phyloP scores from a whole-genome alignment of 768 basidiomycete genomes.

The Pisolithus microcarpus region DNA sequence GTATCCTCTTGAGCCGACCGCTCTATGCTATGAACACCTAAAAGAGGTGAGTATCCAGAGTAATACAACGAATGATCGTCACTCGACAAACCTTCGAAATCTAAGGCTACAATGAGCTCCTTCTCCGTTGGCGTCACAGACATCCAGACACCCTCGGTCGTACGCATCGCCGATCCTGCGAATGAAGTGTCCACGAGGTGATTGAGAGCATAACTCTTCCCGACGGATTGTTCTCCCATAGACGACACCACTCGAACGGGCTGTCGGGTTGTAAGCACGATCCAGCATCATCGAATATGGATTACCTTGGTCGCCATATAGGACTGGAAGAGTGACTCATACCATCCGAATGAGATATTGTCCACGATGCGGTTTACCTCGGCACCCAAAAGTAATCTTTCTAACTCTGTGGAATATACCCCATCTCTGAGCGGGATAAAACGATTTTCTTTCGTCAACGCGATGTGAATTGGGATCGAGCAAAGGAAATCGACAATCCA shows the following conservation, averaged over 20 bases:
- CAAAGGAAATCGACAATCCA: conserved; percentile 51
- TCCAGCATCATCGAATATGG: background rate
- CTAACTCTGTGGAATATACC: conserved; percentile 37
- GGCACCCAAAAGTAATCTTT: conserved; percentile 47
- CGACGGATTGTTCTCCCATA: conserved; percentile 56
- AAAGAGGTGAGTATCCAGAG: background rate
- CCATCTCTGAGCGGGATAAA: conserved; percentile 51
- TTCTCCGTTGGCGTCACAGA: conserved; percentile 48
- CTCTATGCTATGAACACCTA: conserved; percentile 49
- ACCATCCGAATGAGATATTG: conserved; percentile 46
- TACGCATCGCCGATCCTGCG: conserved; percentile 50
- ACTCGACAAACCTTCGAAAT: conserved; percentile 42
- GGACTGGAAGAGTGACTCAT: conserved; percentile 50
- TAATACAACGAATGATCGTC: background rate
- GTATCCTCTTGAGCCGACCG: conserved; percentile 51
- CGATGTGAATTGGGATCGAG: conserved; percentile 53
- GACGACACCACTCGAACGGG: conserved; percentile 54
- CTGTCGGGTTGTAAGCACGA: conserved; percentile 17
- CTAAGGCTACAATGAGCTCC: conserved; percentile 42
- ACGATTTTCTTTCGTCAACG: conserved; percentile 45
- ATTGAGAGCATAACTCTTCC: conserved; percentile 46
- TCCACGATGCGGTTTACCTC: conserved; percentile 46
- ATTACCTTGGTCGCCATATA: conserved; percentile 45
- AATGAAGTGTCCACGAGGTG: conserved; percentile 52
- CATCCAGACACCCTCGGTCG: conserved; percentile 57